phyloP scores from a whole-genome alignment of 2,329 filamentous ascomycete genomes.

The Helotiales sp. region DNA sequence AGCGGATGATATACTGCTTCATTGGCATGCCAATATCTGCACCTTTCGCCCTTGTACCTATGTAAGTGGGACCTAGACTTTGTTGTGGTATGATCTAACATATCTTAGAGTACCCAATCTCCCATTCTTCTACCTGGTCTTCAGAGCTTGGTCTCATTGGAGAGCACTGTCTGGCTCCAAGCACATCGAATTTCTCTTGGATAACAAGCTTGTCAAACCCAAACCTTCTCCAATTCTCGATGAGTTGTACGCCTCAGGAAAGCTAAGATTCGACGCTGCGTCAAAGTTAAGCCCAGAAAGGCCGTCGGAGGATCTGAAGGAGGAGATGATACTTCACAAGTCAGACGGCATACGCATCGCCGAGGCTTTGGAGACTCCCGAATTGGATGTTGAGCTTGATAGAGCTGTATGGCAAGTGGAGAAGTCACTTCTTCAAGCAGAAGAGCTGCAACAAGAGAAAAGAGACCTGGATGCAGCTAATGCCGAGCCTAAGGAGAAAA shows the following conservation, averaged over 20 bases:
- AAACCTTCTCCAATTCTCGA: slow-evolving; percentile 71
- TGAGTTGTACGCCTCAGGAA: slow-evolving; percentile 59
- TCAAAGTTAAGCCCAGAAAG: slow-evolving; percentile 3
- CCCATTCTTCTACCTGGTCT: slow-evolving; percentile 94
- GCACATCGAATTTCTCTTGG: slow-evolving; percentile 78
- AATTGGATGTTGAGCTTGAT: slow-evolving; percentile 71
- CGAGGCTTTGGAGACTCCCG: slow-evolving; percentile 64
- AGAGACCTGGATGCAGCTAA: slow-evolving; percentile 21
- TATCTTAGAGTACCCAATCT: slow-evolving; percentile 79
- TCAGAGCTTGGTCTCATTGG: slow-evolving; percentile 91
- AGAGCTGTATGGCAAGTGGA: slow-evolving; percentile 75
- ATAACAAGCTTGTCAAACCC: slow-evolving; percentile 68
- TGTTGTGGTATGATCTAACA: neutral
- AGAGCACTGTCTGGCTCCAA: slow-evolving; percentile 81
- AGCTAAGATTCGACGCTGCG: slow-evolving; percentile 17
- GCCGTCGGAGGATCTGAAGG: slow-evolving; percentile 32
- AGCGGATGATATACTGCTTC: slow-evolving; percentile 77
- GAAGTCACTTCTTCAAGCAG: slow-evolving; percentile 32
- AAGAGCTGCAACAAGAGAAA: slow-evolving; percentile 29
- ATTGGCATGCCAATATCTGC: slow-evolving; percentile 79
- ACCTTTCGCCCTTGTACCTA: slow-evolving; percentile 79
- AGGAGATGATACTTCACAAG: slow-evolving; percentile 46
- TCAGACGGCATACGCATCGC: slow-evolving; percentile 58
- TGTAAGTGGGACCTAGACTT: slow-evolving; percentile 58
- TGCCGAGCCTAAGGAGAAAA: slow-evolving; percentile 17